A percentile compares a stretch with the other conserved stretches of the same genome.
These are phyloP conservation scores for Fusarium tricinctum DNA, from an alignment of 2,329 filamentous ascomycete species.

Conservation along the genomic window DNA sequence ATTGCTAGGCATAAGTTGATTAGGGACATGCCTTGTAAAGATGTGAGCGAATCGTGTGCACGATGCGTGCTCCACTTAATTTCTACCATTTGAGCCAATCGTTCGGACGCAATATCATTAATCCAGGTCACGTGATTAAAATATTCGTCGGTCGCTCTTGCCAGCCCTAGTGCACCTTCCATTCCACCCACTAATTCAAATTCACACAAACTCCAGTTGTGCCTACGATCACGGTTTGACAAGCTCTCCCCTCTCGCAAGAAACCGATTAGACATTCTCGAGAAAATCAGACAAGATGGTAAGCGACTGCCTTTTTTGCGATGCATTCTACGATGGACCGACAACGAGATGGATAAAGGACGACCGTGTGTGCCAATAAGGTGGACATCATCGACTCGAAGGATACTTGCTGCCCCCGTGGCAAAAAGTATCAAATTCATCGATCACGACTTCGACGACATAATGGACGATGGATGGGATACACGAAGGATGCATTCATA, in stretches of 20 bases:
- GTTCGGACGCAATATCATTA: no score
- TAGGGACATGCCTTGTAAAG: no score
- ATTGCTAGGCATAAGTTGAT: no score
- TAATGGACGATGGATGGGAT: conserved; percentile 25
- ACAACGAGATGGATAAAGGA: conserved; percentile 42
- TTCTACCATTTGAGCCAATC: no score
- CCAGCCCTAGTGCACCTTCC: no score
- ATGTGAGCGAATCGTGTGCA: no score
- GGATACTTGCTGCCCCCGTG: conserved; percentile 23
- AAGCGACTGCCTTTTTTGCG: conserved; percentile 59
- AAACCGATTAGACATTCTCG: conserved; percentile 54
- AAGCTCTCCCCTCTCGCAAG: conserved; percentile 64
- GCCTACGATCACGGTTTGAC: no score
- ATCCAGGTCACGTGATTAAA: no score
- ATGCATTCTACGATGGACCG: conserved; percentile 41
- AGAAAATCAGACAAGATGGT: conserved; percentile 77
- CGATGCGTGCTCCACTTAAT: no score
- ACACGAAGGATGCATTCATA: conserved; percentile 27
- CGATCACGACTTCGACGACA: conserved; percentile 33
- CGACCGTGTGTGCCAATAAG: conserved; percentile 36
- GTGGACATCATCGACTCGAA: conserved; percentile 38
- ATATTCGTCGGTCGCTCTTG: no score
- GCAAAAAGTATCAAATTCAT: conserved; percentile 40
- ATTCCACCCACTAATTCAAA: no score
- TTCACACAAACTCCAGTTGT: conserved; percentile 34